phyloP scores from a whole-genome alignment of 208 protist genomes.

The Tritrichomonas musculus region DNA sequence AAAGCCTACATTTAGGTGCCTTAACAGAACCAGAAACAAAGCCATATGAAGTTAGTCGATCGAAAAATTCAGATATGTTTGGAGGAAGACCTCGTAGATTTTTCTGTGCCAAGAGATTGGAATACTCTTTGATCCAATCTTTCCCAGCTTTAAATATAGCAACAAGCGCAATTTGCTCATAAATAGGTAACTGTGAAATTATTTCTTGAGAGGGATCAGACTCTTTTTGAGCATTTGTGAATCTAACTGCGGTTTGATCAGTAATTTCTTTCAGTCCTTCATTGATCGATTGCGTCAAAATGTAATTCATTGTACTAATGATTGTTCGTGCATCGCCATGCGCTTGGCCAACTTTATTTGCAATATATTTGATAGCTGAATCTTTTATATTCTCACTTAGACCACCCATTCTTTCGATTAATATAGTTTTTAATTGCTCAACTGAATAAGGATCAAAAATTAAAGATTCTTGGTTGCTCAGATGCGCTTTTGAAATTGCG shows the following conservation, averaged over 20 bases:
- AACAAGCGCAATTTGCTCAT: constrained; percentile 13
- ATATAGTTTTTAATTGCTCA: background rate
- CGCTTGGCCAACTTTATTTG: background rate
- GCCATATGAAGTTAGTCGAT: background rate
- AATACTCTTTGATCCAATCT: background rate
- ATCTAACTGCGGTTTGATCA: background rate
- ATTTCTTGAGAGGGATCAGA: background rate
- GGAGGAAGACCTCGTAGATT: background rate
- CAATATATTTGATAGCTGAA: background rate
- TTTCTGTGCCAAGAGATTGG: background rate
- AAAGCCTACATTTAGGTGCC: background rate
- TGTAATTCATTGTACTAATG: background rate
- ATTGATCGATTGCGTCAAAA: background rate
- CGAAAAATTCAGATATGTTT: background rate
- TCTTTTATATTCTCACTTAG: background rate
- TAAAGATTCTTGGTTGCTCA: background rate
- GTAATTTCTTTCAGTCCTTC: background rate
- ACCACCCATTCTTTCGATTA: background rate
- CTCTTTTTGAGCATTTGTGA: background rate
- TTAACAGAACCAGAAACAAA: background rate
- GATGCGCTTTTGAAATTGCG: background rate
- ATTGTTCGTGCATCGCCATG: background rate
- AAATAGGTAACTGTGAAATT: background rate
- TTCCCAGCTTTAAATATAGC: background rate
- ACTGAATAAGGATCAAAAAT: background rate